Evolutionary conservation across 192 early-diverging fungal species (phyloP), one percentile per base, ranked within the genome.

Genomic region (Lobulomyces angularis): DNA sequence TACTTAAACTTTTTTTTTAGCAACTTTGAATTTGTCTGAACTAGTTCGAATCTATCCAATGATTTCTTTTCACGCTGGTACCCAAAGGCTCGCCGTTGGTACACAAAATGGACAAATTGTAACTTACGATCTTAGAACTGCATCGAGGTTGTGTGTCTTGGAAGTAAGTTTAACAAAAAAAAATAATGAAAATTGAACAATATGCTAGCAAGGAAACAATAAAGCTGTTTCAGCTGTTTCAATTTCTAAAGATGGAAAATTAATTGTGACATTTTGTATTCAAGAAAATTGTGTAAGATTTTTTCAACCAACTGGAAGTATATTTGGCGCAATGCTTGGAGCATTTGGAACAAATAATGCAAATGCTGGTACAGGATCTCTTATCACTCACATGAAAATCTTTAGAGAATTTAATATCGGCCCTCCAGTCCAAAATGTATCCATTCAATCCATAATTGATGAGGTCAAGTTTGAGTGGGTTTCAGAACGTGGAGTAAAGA

Each of bases 81-180:
- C 69, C 1, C 88, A 91, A 58, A 72, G 82, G 18, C 55, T 91
- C n/a, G 79, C 71, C 0, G 71, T 85, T 3, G 88, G 84, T 16
- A 82, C 77, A 1, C 36, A 56, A 29, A 82, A 89, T 46, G 88
- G 88, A 3, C 64, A 77, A 1, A 62, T 63, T 2, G 56, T 88
- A 27, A 71, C 89, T 0, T 89, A 81, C 56, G 88, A 91, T 62
- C 55, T 89, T 2, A 63, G 78, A 19, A 91, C 86, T 1, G 88
- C 84, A 2, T 83, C 83, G 11, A 80, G 69, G 5, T 75, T 71
- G 18, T 65, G 77, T 17, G 62, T 88, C 21, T 51, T 91, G 8
- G 85, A 91, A 58, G 80, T 78, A 54, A 28, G 28, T 12, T 9
- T 17, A 18, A 25, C 46, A 41, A 12, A n/a, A 35, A 36, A 8